Percentiles rank a stretch among this genome's conserved stretches.
These are phyloP conservation scores for Prosopis cineraria DNA, from an alignment of 306 rosid species.

Conservation along the genomic window DNA sequence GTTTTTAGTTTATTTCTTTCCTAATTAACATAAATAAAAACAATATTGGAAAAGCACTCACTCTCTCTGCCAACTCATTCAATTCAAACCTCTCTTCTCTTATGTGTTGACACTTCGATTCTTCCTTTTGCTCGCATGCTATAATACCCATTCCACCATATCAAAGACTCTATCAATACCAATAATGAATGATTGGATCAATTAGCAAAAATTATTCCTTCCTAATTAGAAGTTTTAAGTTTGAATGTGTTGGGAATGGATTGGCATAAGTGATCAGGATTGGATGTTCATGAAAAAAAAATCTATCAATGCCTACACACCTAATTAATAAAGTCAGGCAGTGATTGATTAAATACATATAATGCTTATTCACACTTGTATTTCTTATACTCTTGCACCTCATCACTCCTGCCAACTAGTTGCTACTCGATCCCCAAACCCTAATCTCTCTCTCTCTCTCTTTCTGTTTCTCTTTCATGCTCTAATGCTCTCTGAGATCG, in stretches of 20 bases:
- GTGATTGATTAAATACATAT: slow-evolving; percentile 12
- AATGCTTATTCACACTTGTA: slow-evolving; percentile 39
- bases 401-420: slow-evolving; percentile 12
- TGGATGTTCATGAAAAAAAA: no score
- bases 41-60: slow-evolving; percentile 16
- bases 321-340: slow-evolving; percentile 16
- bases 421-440: slow-evolving; percentile 48
- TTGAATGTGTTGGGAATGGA: no score
- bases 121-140: background rate
- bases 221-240: no score
- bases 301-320: no score
- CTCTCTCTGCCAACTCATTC: background rate
- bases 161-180: slow-evolving; percentile 35
- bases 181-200: no score
- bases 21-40: no score
- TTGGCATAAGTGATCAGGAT: no score
- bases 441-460: slow-evolving; percentile 38
- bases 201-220: no score
- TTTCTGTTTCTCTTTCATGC: background rate
- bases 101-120: background rate
- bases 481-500: slow-evolving; percentile 27
- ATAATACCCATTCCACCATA: slow-evolving; percentile 5
- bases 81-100: background rate
- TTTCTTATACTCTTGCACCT: slow-evolving; percentile 40
- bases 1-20: no score